phyloP scores from a whole-genome alignment of 2,329 filamentous ascomycete genomes.

The Cytospora piceae region DNA sequence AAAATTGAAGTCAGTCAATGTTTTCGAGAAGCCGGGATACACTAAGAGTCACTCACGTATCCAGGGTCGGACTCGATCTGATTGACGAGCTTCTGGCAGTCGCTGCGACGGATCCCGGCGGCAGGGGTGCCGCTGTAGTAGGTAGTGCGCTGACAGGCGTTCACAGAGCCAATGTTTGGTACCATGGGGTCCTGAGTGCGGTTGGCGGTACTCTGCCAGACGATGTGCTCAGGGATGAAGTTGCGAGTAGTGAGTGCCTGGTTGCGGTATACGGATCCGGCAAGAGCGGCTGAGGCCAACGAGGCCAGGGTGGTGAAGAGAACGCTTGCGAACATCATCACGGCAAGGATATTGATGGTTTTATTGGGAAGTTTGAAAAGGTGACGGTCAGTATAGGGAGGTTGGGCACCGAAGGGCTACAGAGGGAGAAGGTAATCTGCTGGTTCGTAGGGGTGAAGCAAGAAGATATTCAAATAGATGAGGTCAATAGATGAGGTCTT shows the following conservation, averaged over 20 bases:
- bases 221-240: neutral
- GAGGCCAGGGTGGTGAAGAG: neutral
- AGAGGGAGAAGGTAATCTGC: too few species aligned
- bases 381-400: neutral
- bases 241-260: neutral
- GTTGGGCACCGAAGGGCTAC: neutral
- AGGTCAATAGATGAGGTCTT: too few species aligned
- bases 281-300: neutral
- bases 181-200: neutral
- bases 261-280: neutral
- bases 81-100: neutral
- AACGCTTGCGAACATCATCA: neutral
- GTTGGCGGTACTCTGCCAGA: neutral
- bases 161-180: neutral
- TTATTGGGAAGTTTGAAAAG: neutral
- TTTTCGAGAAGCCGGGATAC: neutral
- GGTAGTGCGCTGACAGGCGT: neutral
- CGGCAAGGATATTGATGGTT: neutral
- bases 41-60: neutral
- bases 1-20: neutral
- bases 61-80: neutral
- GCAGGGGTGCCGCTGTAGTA: conserved; percentile 1
- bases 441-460: too few species aligned
- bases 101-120: neutral
- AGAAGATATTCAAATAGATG: too few species aligned